Base-by-base conservation (phyloP, 2,329 filamentous ascomycete species). In the Pseudogymnoascus pannorum region DNA sequence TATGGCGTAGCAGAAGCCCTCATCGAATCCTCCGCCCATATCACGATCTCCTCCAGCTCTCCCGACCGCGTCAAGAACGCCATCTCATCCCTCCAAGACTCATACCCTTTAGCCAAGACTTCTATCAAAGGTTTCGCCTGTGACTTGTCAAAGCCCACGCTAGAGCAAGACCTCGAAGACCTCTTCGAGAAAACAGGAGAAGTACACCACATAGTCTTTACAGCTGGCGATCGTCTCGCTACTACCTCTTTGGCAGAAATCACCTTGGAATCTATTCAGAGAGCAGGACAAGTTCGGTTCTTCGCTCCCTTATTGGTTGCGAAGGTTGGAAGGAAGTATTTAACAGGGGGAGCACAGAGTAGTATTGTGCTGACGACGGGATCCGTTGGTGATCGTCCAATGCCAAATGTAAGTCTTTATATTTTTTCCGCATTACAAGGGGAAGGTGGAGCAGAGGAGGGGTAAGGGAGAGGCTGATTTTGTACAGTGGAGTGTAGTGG, bases 401-500 rank as follows among this genome's bases (percentile, higher is more conserved):
- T 35, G 42, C 18, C 42, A 16, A 26, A 48, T 48, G 42, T 48
- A 20, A 48, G 18, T 20, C 16, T 20, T 26, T 9, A 48, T 35
- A 12, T 33, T 33, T 33, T 33, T 8, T 3, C 6, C 31, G 9
- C 12, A 35, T 14, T 35, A 35, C 12, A 35, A n/a, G 33, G 5
- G 33, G 33, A 35, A 3, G 33, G 12, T 35, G 11, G 12, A 14
- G 11, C 5, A 35, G 33, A 35, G 33, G 33, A 14, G 33, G 33
- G 33, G 11, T 3, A 14, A 35, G 33, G 33, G 33, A n/a, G 33
- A 35, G 2, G 12, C 33, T 35, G 12, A 20, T 35, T 35, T 35
- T 35, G 12, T 35, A 35, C 12, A 35, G 33, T 86, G 81, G 80
- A 72, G 74, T 3, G 72, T 84, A 18, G 65, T 83, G 1, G 75